Evolutionary conservation across 768 basidiomycete genomes (phyloP), one percentile per base, ranked within the genome.

Genomic region (Serendipita vermifera): DNA sequence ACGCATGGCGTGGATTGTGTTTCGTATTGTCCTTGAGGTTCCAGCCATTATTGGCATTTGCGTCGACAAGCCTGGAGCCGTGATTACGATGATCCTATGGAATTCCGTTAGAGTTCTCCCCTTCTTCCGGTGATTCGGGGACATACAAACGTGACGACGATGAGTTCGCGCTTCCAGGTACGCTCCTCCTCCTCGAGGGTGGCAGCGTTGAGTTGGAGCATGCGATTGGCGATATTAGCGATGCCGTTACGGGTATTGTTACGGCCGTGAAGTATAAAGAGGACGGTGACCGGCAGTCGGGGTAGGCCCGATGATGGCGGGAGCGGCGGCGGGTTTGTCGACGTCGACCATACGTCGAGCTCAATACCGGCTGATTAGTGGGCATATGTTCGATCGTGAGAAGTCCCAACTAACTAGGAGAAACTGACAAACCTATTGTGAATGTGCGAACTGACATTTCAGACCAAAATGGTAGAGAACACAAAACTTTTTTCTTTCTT

Each of bases 21-120:
- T 64, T 64, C 53, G 66, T 66, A 43, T 59, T 60, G 24, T 66
- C 63, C 57, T 64, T 62, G 38, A 27, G 20, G 35, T 62, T 62
- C 75, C 73, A 75, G 1, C 64, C 67, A 17, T 61, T 58, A 60
- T 79, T 79, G 15, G 69, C 64, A 15, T 60, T 64, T 24, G 56
- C 38, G 27, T 73, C 68, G 2, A 74, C 68, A 13, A 67, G 43
- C 15, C 78, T 61, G 13, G 65, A 62, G 0, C 78, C 78, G 55
- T 80, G 78, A 63, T 80, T 79, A 15, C 77, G 64, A 56, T 79
- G 77, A 54, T 80, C 77, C 77, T 77, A 54, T 26, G 35, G 36
- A 14, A 38, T n/a, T n/a, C n/a, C n/a, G n/a, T n/a, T n/a, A n/a
- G n/a, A n/a, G n/a, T n/a, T n/a, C n/a, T n/a, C 3, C 6, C 17